Evolutionary conservation across 1,284 basidiomycete genomes (phyloP), one percentile per base, ranked within the genome.

Genomic region (Melampsora occidentalis): DNA sequence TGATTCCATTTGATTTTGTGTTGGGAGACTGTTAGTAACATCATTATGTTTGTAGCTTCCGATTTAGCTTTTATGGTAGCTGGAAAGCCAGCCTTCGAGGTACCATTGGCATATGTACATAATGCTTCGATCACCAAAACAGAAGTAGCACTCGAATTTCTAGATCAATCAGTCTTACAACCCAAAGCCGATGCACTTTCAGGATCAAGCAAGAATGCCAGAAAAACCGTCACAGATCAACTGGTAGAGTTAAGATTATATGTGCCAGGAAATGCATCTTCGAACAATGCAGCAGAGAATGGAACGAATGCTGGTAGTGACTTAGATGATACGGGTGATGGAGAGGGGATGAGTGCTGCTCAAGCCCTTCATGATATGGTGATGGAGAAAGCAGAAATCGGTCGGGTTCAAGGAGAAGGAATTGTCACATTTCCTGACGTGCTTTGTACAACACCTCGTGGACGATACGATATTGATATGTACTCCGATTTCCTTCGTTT

Each of bases 81-180:
- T 4, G 93, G 93, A 80, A 94, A 91, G 84, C 90, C 91, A 0
- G 88, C 93, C 0, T 99, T 99, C 81, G 94, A 97, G 81, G 86
- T 99, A 10, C 95, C 97, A 1, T 86, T 99, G 31, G 85, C 87
- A 48, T 86, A 90, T 79, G 93, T 99, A 67, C 91, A 92, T 80
- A 99, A 99, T 85, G 97, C 95, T 63, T 98, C 98, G 85, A 98
- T 99, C 82, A 93, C 93, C 51, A 92, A 93, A 79, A 97, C 94
- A 20, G 97, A 99, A 83, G 97, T 99, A 22, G 94, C 96, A 0
- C 89, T 99, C 53, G 97, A 99, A 83, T 98, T 99, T 82, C 86
- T 89, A 73, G 87, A 84, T 87, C 46, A 84, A 87, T 18, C 63
- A 67, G 16, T 72, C 79, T 10, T 78, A 81, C 62, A 73, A 59